Evolutionary conservation across 2,329 filamentous ascomycete species (phyloP).

Genomic region (Hymenoscyphus salicellus): DNA sequence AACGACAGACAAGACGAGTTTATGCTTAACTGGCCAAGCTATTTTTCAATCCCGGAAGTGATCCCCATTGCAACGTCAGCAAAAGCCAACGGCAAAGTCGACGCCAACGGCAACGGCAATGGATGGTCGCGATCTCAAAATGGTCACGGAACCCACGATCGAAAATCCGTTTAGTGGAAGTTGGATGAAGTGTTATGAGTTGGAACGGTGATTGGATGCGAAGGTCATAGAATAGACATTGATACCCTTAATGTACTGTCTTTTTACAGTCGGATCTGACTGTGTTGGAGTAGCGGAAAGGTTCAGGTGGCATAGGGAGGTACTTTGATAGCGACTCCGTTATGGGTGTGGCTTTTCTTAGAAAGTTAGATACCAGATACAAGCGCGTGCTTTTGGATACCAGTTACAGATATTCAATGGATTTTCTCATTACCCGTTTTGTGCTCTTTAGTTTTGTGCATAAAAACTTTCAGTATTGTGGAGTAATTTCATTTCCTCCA

Average conservation of each 20-base stretch:
- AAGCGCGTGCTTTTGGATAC: not conserved
- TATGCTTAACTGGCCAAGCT: slow-evolving; percentile 60
- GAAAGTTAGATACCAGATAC: not conserved
- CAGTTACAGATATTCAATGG: not conserved
- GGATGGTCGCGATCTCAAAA: slow-evolving; percentile 9
- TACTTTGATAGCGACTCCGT: not conserved
- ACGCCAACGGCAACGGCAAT: slow-evolving; percentile 17
- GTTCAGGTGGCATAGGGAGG: not conserved
- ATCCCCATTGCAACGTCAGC: slow-evolving; percentile 21
- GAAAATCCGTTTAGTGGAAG: slow-evolving; percentile 25
- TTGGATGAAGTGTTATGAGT: not conserved
- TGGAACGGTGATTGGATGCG: not conserved
- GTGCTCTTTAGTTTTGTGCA: no score
- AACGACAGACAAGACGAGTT: slow-evolving; percentile 66
- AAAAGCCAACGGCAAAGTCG: not conserved
- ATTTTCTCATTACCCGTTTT: no score
- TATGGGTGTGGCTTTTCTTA: not conserved
- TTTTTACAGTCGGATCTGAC: not conserved
- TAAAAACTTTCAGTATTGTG: no score
- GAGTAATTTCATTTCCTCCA: no score
- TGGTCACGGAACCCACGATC: slow-evolving; percentile 20
- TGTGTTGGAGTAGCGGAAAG: no score
- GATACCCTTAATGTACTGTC: slow-evolving; percentile 12
- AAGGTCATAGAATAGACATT: slow-evolving; percentile 14
- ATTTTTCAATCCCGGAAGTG: slow-evolving; percentile 44